These are phyloP conservation scores for Conidiobolus incongruus DNA, from an alignment of 371 early-diverging fungal genomes.

Conservation along the genomic window DNA sequence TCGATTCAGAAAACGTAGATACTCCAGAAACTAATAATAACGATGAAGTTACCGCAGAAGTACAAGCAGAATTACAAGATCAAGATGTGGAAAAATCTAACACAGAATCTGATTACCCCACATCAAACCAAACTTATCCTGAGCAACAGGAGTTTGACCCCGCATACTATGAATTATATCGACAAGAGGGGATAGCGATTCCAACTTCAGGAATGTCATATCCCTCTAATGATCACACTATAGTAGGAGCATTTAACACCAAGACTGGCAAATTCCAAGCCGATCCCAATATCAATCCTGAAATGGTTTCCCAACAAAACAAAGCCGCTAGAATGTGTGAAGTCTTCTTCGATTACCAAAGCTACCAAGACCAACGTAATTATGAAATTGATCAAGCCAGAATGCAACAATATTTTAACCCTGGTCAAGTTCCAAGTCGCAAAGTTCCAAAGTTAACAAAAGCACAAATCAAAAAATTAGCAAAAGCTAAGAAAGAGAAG, in stretches of 20 bases:
- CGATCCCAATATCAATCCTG: constrained; percentile 7
- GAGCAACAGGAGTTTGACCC: background rate
- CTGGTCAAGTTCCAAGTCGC: background rate
- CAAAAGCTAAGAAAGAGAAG: constrained; percentile 9
- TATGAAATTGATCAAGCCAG: background rate
- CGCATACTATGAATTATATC: background rate
- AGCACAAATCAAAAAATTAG: constrained; percentile 9
- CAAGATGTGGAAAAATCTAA: background rate
- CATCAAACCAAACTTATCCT: background rate
- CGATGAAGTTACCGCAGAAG: background rate
- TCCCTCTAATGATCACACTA: constrained; percentile 9
- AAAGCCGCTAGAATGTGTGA: constrained; percentile 8
- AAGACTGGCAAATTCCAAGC: constrained; percentile 22
- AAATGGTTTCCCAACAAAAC: constrained; percentile 5
- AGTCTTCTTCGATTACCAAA: constrained; percentile 10
- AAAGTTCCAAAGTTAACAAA: constrained; percentile 1
- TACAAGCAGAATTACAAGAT: background rate
- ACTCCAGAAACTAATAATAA: background rate
- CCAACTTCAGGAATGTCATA: background rate
- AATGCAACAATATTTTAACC: background rate
- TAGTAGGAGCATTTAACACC: constrained; percentile 21
- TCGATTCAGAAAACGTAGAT: background rate
- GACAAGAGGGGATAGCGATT: background rate
- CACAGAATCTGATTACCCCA: background rate
- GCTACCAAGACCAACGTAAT: constrained; percentile 7